Percentiles rank a stretch among this genome's conserved stretches.
Evolutionary conservation across 139 green algal species (phyloP).

Genomic region (Ettlia oleoabundans): DNA sequence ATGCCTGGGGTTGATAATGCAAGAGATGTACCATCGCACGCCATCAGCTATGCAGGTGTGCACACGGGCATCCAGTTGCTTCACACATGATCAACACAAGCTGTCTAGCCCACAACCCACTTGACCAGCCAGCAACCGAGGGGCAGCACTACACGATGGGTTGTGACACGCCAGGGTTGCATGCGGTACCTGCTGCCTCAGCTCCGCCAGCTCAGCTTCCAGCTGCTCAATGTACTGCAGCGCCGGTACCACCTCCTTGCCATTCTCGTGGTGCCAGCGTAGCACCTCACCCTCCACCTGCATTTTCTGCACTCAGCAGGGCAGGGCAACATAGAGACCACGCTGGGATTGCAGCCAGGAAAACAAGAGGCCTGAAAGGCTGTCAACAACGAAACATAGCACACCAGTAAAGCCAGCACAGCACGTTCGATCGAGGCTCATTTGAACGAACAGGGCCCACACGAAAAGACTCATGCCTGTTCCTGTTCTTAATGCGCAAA

Average conservation of each 20-base stretch:
- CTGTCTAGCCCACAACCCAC: too few relatives aligned
- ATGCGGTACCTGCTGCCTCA: conserved; percentile 33
- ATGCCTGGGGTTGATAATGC: too few relatives aligned
- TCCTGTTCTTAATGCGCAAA: too few relatives aligned
- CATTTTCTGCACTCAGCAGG: conserved; percentile 14
- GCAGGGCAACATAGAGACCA: background rate
- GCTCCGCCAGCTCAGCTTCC: conserved; percentile 3
- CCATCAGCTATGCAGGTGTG: too few relatives aligned
- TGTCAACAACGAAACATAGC: too few relatives aligned
- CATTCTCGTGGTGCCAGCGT: conserved; percentile 77
- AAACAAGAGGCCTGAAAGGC: background rate
- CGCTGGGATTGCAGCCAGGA: background rate
- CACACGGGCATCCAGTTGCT: too few relatives aligned
- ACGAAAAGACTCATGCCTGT: too few relatives aligned
- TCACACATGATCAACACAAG: too few relatives aligned
- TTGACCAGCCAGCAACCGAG: background rate
- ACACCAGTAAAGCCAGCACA: background rate
- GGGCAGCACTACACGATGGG: background rate
- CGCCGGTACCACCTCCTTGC: conserved; percentile 65
- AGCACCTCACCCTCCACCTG: conserved; percentile 81
- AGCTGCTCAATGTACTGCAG: conserved; percentile 84
- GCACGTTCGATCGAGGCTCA: too few relatives aligned
- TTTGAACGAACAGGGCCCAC: too few relatives aligned
- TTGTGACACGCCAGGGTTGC: background rate
- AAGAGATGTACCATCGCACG: too few relatives aligned